Percentiles rank a stretch among this genome's conserved stretches.
Conservation (phyloP, 2,329 filamentous ascomycete genomes). For the Acarospora socialis region DNA sequence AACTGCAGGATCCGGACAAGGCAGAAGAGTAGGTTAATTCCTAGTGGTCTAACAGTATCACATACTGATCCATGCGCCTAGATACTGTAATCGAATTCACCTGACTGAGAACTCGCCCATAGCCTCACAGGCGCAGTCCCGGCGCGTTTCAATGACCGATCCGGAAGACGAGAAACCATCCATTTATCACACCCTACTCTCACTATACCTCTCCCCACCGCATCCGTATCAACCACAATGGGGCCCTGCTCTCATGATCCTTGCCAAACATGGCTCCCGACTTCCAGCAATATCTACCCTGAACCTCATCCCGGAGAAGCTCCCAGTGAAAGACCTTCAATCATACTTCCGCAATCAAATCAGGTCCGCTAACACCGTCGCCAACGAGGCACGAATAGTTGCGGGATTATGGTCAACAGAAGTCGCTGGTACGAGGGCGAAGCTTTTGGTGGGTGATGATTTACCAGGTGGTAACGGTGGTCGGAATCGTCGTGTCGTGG, state of each 20-base stretch:
- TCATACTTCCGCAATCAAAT: slow-evolving; percentile 89
- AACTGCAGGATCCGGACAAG: slow-evolving; percentile 71
- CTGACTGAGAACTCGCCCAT: slow-evolving; percentile 35
- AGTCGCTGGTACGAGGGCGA: slow-evolving; percentile 60
- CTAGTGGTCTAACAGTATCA: slow-evolving; percentile 12
- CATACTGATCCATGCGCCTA: slow-evolving; percentile 20
- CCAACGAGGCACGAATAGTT: slow-evolving; percentile 68
- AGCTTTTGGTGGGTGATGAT: slow-evolving; percentile 58
- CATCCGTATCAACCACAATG: slow-evolving; percentile 58
- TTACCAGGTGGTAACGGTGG: slow-evolving; percentile 39
- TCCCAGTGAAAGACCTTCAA: slow-evolving; percentile 67
- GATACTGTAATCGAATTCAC: slow-evolving; percentile 81
- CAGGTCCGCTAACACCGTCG: slow-evolving; percentile 64
- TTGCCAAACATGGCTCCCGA: slow-evolving; percentile 85
- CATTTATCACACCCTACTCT: slow-evolving; percentile 83
- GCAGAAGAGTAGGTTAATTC: slow-evolving; percentile 64
- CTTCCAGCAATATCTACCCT: slow-evolving; percentile 78
- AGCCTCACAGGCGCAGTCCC: slow-evolving; percentile 21
- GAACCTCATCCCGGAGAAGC: slow-evolving; percentile 64
- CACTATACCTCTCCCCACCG: slow-evolving; percentile 74
- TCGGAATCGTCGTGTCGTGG: slow-evolving; percentile 55
- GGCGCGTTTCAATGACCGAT: slow-evolving; percentile 29
- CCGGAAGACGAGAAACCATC: slow-evolving; percentile 49
- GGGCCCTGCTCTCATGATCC: slow-evolving; percentile 65
- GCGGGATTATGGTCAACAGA: slow-evolving; percentile 64